phyloP scores from a whole-genome alignment of 2,329 filamentous ascomycete genomes.

The Epicoccum nigrum region DNA sequence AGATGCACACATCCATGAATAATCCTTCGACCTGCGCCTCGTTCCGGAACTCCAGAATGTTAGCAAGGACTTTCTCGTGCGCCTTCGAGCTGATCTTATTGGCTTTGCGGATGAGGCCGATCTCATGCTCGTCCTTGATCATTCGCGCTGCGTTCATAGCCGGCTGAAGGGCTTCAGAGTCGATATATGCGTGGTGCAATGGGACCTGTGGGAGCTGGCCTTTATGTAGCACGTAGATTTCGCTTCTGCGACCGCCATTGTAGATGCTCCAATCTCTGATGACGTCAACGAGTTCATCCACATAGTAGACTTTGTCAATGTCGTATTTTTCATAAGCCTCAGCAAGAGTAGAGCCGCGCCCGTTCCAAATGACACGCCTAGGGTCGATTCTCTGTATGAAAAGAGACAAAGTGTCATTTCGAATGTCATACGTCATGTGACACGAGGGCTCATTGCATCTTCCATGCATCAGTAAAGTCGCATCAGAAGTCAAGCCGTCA shows the following conservation, averaged over 20 bases:
- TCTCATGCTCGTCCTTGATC: constrained; percentile 83
- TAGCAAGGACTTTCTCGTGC: constrained; percentile 73
- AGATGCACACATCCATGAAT: constrained; percentile 75
- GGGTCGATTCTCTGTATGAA: constrained; percentile 75
- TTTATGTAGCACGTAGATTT: constrained; percentile 46
- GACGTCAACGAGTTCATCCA: constrained; percentile 38
- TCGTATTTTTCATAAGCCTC: constrained; percentile 69
- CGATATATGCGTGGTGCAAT: constrained; percentile 20
- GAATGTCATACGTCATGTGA: constrained; percentile 63
- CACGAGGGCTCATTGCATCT: constrained; percentile 59
- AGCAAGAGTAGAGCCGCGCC: constrained; percentile 63
- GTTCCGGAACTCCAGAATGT: constrained; percentile 68
- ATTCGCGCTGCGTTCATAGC: constrained; percentile 82
- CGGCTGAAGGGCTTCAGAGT: constrained; percentile 59
- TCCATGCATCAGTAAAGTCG: constrained; percentile 19
- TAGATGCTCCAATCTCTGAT: constrained; percentile 41
- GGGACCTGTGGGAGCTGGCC: constrained; percentile 25
- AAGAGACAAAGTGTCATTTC: constrained; percentile 67
- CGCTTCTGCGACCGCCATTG: constrained; percentile 25
- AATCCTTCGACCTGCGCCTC: constrained; percentile 84
- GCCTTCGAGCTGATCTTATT: constrained; percentile 80
- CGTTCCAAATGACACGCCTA: constrained; percentile 67
- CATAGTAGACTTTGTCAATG: constrained; percentile 72
- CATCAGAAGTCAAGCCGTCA: background rate
- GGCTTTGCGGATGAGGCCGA: constrained; percentile 78